phyloP scores from a whole-genome alignment of 768 basidiomycete genomes.

The Dacryopinax primogenitus region DNA sequence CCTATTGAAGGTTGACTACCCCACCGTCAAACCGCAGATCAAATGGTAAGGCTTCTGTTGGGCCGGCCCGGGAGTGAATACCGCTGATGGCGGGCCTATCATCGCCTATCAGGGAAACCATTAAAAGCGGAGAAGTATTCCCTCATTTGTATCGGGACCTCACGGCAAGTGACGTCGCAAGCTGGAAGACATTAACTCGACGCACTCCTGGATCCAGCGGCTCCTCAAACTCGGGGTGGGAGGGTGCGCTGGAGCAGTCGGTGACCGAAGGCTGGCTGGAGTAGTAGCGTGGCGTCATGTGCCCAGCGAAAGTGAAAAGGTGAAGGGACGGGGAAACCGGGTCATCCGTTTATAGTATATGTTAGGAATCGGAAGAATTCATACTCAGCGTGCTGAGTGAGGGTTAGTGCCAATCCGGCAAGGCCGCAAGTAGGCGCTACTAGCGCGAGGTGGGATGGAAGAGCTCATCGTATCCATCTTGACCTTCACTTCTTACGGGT shows the following conservation, averaged over 20 bases:
- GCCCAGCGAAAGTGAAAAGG: not conserved
- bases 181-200: not conserved
- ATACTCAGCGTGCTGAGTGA: not conserved
- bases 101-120: not conserved
- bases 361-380: constrained; percentile 4
- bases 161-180: constrained; percentile 2
- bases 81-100: not conserved
- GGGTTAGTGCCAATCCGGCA: not conserved
- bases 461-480: not conserved
- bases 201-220: not conserved
- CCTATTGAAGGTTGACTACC: constrained; percentile 1
- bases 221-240: constrained; percentile 1
- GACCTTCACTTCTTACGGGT: not conserved
- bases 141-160: constrained; percentile 8
- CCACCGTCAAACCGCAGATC: not conserved
- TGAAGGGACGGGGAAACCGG: constrained; percentile 3
- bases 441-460: not conserved
- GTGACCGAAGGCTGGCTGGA: not conserved
- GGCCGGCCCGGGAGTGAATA: not conserved
- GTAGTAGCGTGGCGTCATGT: not conserved
- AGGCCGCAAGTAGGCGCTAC: not conserved
- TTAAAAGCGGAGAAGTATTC: constrained; percentile 7
- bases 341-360: constrained; percentile 3
- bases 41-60: constrained; percentile 8
- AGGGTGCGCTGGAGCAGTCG: not conserved